Evolutionary conservation across 805 yeast genomes (phyloP).

Genomic region (Myxozyma melibiosi): DNA sequence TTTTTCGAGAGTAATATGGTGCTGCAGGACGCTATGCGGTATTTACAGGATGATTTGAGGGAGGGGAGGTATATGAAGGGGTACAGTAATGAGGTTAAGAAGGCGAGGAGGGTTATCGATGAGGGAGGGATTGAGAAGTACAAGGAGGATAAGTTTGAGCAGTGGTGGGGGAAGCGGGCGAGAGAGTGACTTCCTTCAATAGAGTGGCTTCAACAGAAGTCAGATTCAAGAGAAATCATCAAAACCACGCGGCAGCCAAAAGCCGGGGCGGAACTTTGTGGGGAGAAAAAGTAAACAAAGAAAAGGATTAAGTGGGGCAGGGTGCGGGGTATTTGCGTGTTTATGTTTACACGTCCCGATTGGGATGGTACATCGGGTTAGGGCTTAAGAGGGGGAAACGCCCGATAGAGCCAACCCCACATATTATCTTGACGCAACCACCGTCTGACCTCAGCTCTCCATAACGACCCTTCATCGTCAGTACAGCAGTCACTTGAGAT

Average conservation of each 20-base stretch:
- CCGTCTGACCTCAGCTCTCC: too few species aligned
- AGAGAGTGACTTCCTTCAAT: too few species aligned
- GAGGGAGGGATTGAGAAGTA: background rate
- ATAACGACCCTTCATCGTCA: too few species aligned
- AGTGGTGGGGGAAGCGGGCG: constrained; percentile 10
- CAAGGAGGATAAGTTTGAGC: constrained; percentile 7
- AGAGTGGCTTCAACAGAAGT: too few species aligned
- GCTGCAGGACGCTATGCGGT: constrained; percentile 1
- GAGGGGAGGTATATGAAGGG: constrained; percentile 2
- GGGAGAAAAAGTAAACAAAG: too few species aligned
- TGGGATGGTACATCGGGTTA: background rate
- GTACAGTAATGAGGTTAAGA: background rate
- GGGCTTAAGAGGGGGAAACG: background rate
- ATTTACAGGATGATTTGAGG: background rate
- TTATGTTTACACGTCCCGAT: too few species aligned
- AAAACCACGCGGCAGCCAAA: too few species aligned
- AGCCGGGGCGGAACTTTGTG: too few species aligned
- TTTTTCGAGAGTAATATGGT: background rate
- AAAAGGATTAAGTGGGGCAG: constrained; percentile 1
- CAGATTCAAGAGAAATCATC: background rate
- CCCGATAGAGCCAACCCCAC: background rate
- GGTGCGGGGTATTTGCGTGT: background rate
- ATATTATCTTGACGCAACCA: too few species aligned
- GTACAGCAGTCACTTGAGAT: too few species aligned
- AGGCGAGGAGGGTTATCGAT: background rate